Evolutionary conservation across 2,329 filamentous ascomycete genomes (phyloP).

Genomic region (Kalmusia sp.): DNA sequence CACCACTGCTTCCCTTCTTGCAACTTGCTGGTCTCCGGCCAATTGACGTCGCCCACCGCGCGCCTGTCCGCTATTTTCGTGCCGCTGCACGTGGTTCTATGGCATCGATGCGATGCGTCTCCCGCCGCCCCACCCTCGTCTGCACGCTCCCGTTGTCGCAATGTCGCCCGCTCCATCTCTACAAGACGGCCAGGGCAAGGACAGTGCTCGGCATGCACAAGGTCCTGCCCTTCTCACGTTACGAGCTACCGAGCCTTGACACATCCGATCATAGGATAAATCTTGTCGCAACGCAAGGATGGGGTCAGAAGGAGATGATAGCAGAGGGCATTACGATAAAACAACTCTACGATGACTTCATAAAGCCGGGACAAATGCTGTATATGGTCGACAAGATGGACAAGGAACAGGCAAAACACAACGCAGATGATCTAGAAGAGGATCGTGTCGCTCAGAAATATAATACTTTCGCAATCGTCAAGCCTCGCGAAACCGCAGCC

Average conservation of each 20-base stretch:
- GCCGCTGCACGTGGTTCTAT: slow-evolving; percentile 23
- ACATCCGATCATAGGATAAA: slow-evolving; percentile 27
- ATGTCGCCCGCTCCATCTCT: slow-evolving; percentile 34
- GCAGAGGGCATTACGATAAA: slow-evolving; percentile 11
- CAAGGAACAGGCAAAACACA: background rate
- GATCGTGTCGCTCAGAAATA: background rate
- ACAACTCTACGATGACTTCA: slow-evolving; percentile 24
- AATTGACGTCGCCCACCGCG: slow-evolving; percentile 18
- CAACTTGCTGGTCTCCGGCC: too few relatives aligned
- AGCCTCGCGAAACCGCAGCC: slow-evolving; percentile 4
- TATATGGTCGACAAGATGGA: slow-evolving; percentile 14
- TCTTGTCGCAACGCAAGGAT: slow-evolving; percentile 7
- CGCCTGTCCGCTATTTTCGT: slow-evolving; percentile 24
- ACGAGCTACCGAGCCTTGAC: slow-evolving; percentile 13
- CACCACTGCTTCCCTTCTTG: too few relatives aligned
- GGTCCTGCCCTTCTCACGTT: slow-evolving; percentile 24
- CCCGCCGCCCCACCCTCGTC: slow-evolving; percentile 10
- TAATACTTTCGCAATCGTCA: slow-evolving; percentile 19
- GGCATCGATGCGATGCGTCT: slow-evolving; percentile 17
- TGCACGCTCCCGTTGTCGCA: slow-evolving; percentile 12
- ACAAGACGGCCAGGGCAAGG: slow-evolving; percentile 33
- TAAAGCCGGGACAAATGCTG: slow-evolving; percentile 30
- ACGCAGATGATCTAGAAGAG: slow-evolving; percentile 6
- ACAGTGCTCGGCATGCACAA: slow-evolving; percentile 36
- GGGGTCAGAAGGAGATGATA: background rate